Evolutionary conservation across 768 basidiomycete species (phyloP), one percentile per base, ranked within the genome.

Genomic region (Hemileccinum rubropunctum): DNA sequence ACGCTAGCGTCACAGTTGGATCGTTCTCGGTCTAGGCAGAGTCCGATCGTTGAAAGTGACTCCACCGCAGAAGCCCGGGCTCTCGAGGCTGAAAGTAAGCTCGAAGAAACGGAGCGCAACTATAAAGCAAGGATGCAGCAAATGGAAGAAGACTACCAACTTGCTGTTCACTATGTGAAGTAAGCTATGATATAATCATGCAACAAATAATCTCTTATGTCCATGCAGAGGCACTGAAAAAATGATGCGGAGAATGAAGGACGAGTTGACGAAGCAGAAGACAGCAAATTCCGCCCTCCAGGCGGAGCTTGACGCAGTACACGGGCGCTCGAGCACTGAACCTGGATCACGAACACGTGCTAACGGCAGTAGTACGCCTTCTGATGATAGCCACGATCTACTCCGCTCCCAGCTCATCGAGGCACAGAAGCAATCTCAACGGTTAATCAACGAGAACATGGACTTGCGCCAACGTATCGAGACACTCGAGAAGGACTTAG

Each of bases 121-220:
- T 90, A 92, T 69, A 88, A 88, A 68, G 75, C 81, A 20, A 82
- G 88, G 49, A 79, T 95, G 72, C 82, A 84, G 59, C 89, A 94
- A 65, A 82, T 98, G 70, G 95, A 98, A 70, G 83, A 89, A 41
- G 95, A 98, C 62, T 98, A 99, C 68, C 89, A 94, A 62, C 82
- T 95, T 45, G 95, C 97, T 13, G 95, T 98, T 48, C 89, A 93
- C 65, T 98, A 97, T 71, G 94, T 98, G 59, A 98, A 98, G 91
- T 91, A 67, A 73, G 86, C 70, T 51, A 47, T 33, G 48, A 54
- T 55, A 72, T 56, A 52, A 46, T 43, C 43, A 26, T 49, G 34
- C 42, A 50, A 45, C 32, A 58, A 45, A 37, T 33, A 40, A 47
- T 52, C 47, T 47, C 48, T 54, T 52, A 61, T 53, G 45, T 49